Evolutionary conservation across 2,329 filamentous ascomycete genomes (phyloP).

Genomic region (Calcarisporium arbuscula): DNA sequence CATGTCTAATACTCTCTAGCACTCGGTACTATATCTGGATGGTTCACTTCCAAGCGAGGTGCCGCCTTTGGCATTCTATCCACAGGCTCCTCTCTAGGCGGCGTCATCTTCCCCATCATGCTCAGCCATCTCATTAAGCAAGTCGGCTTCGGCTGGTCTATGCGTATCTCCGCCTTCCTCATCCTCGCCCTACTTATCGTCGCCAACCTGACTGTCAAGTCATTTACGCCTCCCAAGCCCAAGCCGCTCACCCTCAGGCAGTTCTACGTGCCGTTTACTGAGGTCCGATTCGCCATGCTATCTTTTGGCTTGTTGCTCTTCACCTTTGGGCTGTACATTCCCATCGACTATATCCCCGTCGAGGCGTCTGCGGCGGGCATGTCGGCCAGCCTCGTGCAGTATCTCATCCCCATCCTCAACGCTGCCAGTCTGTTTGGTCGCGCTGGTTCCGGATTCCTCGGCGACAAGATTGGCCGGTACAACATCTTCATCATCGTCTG

Average conservation of each 20-base stretch:
- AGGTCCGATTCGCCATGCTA: slow-evolving; percentile 20
- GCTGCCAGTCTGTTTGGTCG: slow-evolving; percentile 18
- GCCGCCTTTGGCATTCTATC: slow-evolving; percentile 28
- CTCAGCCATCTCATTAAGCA: slow-evolving; percentile 24
- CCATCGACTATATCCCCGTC: slow-evolving; percentile 21
- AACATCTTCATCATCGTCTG: slow-evolving; percentile 35
- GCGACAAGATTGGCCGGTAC: slow-evolving; percentile 20
- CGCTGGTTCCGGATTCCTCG: slow-evolving; percentile 14
- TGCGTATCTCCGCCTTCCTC: slow-evolving; percentile 31
- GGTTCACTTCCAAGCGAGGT: slow-evolving; percentile 28
- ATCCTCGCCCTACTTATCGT: slow-evolving; percentile 26
- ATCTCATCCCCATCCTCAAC: slow-evolving; percentile 19
- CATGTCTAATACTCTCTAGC: slow-evolving; percentile 9
- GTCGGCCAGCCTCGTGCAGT: slow-evolving; percentile 11
- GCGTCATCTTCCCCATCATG: slow-evolving; percentile 35
- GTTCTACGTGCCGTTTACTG: slow-evolving; percentile 23
- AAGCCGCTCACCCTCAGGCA: slow-evolving; percentile 22
- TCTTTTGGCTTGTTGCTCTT: slow-evolving; percentile 21
- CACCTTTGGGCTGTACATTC: slow-evolving; percentile 25
- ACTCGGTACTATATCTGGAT: slow-evolving; percentile 23
- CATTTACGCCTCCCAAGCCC: slow-evolving; percentile 17
- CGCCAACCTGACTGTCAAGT: slow-evolving; percentile 26
- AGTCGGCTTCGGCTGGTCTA: slow-evolving; percentile 33
- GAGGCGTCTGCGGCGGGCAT: slow-evolving; percentile 16
- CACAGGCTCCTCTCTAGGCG: slow-evolving; percentile 30